Evolutionary conservation across 805 yeast genomes (phyloP).

Genomic region (Metschnikowia lochheadii): DNA sequence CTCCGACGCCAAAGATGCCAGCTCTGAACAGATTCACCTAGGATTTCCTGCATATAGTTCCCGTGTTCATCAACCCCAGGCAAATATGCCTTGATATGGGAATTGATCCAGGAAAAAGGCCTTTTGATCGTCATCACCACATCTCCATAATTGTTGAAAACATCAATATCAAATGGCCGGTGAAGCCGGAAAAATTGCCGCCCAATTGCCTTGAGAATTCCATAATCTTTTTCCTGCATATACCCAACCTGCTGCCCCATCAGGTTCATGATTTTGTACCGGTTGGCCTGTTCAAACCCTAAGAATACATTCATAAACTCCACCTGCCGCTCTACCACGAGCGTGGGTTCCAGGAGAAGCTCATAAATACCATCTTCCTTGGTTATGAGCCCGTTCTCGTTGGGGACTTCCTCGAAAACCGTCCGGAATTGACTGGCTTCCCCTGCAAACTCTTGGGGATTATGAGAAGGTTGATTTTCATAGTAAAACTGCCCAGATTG

Average conservation of each 20-base stretch:
- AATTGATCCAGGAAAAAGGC: slow-evolving; percentile 84
- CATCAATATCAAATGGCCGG: slow-evolving; percentile 77
- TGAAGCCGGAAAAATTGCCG: slow-evolving; percentile 82
- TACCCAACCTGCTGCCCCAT: slow-evolving; percentile 73
- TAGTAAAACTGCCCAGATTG: slow-evolving; percentile 20
- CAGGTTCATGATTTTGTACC: slow-evolving; percentile 68
- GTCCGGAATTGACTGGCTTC: slow-evolving; percentile 31
- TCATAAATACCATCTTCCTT: slow-evolving; percentile 56
- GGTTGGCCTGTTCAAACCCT: slow-evolving; percentile 90
- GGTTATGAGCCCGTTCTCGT: slow-evolving; percentile 49
- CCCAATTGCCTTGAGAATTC: slow-evolving; percentile 62
- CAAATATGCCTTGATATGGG: slow-evolving; percentile 70
- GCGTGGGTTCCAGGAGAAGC: slow-evolving; percentile 71
- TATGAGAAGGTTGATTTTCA: slow-evolving; percentile 25
- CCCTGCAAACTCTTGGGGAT: slow-evolving; percentile 18
- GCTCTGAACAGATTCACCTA: slow-evolving; percentile 87
- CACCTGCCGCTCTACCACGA: slow-evolving; percentile 82
- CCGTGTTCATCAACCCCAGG: slow-evolving; percentile 47
- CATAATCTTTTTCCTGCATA: slow-evolving; percentile 77
- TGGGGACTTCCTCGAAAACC: slow-evolving; percentile 35
- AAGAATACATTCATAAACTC: slow-evolving; percentile 83
- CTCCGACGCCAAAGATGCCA: slow-evolving; percentile 95
- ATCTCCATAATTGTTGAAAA: slow-evolving; percentile 61
- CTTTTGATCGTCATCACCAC: slow-evolving; percentile 63
- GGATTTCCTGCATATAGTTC: slow-evolving; percentile 37